phyloP scores from a whole-genome alignment of 2,329 filamentous ascomycete species.

The Lachnellula arida region DNA sequence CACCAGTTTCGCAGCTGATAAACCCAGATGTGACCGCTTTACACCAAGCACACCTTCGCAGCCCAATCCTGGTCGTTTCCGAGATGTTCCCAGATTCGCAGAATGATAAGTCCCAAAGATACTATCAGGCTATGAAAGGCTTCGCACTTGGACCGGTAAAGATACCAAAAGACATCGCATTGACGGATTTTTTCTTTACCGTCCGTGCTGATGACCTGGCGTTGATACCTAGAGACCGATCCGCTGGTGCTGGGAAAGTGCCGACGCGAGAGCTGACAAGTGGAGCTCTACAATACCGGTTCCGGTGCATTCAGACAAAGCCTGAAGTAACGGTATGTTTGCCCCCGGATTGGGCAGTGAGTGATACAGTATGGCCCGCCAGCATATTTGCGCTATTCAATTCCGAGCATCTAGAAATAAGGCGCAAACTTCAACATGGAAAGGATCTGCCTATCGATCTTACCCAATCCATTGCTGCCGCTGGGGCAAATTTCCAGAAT shows the following conservation, averaged over 20 bases:
- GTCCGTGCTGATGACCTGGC: constrained; percentile 16
- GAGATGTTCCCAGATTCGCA: constrained; percentile 21
- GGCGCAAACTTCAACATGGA: constrained; percentile 67
- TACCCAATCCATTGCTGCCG: constrained; percentile 43
- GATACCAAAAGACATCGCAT: constrained; percentile 25
- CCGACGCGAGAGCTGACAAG: constrained; percentile 37
- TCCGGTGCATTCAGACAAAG: constrained; percentile 57
- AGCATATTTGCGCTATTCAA: constrained; percentile 69
- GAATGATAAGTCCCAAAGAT: constrained; percentile 21
- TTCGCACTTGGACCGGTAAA: constrained; percentile 45
- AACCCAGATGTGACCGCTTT: constrained; percentile 45
- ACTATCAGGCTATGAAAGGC: constrained; percentile 53
- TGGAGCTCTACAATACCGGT: constrained; percentile 57
- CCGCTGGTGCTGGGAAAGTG: constrained; percentile 19
- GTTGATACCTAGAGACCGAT: constrained; percentile 24
- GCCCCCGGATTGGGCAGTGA: constrained; percentile 52
- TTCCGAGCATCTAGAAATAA: constrained; percentile 47
- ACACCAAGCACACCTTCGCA: constrained; percentile 54
- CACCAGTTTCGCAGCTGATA: constrained; percentile 37
- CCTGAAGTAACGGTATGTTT: constrained; percentile 31
- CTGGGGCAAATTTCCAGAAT: constrained; percentile 11
- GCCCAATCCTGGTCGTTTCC: constrained; percentile 39
- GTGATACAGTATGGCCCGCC: constrained; percentile 67
- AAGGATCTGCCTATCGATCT: constrained; percentile 75
- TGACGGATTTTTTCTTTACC: constrained; percentile 35